A percentile compares a stretch with the other conserved stretches of the same genome.
phyloP scores from a whole-genome alignment of 345 rosid genomes.

The Heritiera littoralis region DNA sequence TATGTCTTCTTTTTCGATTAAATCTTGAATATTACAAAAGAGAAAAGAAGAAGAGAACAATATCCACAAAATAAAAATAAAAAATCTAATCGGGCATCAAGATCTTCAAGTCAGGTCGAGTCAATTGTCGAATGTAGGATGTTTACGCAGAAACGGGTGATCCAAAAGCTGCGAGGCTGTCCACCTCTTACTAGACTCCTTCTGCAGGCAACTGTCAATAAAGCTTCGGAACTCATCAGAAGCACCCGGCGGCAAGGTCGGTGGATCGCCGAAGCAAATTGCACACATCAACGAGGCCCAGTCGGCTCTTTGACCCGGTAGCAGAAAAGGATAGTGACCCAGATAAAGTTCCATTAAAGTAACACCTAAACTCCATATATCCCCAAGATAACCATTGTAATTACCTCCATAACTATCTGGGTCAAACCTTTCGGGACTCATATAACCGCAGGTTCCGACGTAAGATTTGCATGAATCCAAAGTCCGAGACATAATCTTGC shows the following conservation, averaged over 20 bases:
- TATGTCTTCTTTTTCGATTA: too few relatives aligned
- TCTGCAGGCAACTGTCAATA: constrained; percentile 71
- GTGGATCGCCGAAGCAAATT: constrained; percentile 86
- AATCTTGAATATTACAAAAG: too few relatives aligned
- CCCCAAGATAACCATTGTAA: constrained; percentile 73
- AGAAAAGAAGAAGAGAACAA: too few relatives aligned
- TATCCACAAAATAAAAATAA: too few relatives aligned
- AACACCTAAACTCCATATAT: constrained; percentile 89
- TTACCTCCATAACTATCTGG: constrained; percentile 61
- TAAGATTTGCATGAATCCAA: constrained; percentile 80
- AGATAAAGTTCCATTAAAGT: constrained; percentile 72
- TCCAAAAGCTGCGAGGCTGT: constrained; percentile 60
- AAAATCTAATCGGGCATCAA: too few relatives aligned
- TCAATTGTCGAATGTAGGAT: constrained; percentile 19
- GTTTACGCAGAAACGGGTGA: constrained; percentile 61
- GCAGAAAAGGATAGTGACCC: constrained; percentile 72
- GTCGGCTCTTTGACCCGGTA: constrained; percentile 74
- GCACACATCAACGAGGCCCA: constrained; percentile 95
- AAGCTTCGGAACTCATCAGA: constrained; percentile 74
- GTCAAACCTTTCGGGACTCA: constrained; percentile 91
- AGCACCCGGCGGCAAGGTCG: constrained; percentile 50
- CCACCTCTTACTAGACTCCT: constrained; percentile 76
- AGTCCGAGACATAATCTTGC: constrained; percentile 67
- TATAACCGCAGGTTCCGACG: constrained; percentile 90
- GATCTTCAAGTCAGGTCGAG: too few relatives aligned